Conservation (phyloP, 805 yeast species). For the Barnettozyma sp. region DNA sequence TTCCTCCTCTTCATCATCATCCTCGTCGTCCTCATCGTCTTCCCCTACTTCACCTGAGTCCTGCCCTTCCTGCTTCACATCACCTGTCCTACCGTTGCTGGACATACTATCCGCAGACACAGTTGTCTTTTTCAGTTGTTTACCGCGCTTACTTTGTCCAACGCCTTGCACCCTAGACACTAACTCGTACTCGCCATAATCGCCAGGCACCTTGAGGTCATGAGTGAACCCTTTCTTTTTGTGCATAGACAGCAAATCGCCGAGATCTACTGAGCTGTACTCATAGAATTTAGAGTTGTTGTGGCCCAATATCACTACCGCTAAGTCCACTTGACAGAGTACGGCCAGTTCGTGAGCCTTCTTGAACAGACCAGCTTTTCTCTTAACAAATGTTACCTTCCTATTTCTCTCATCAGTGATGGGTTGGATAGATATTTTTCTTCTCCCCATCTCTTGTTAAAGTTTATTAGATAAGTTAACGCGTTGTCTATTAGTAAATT, state of each 20-base stretch:
- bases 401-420: slow-evolving; percentile 83
- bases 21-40: slow-evolving; percentile 11
- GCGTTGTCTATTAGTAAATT: too few species aligned
- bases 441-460: slow-evolving; percentile 73
- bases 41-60: slow-evolving; percentile 19
- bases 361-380: slow-evolving; percentile 90
- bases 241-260: slow-evolving; percentile 39
- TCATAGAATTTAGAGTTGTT: slow-evolving; percentile 75
- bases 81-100: too few species aligned
- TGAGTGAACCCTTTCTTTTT: slow-evolving; percentile 31
- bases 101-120: slow-evolving; percentile 13
- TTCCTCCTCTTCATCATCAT: slow-evolving; percentile 10
- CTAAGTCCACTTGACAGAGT: slow-evolving; percentile 86
- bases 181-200: slow-evolving; percentile 55
- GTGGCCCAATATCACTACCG: slow-evolving; percentile 80
- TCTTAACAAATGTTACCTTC: slow-evolving; percentile 81
- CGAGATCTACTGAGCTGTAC: slow-evolving; percentile 65
- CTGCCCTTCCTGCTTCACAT: too few species aligned
- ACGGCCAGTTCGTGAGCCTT: slow-evolving; percentile 60
- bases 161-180: slow-evolving; percentile 22
- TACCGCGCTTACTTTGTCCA: too few species aligned
- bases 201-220: slow-evolving; percentile 58
- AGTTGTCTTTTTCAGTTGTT: too few species aligned
- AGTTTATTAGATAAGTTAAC: too few species aligned
- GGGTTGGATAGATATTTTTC: slow-evolving; percentile 91